These are phyloP conservation scores for Boehmeria nivea DNA, from an alignment of 306 rosid genomes.

Conservation along the genomic window DNA sequence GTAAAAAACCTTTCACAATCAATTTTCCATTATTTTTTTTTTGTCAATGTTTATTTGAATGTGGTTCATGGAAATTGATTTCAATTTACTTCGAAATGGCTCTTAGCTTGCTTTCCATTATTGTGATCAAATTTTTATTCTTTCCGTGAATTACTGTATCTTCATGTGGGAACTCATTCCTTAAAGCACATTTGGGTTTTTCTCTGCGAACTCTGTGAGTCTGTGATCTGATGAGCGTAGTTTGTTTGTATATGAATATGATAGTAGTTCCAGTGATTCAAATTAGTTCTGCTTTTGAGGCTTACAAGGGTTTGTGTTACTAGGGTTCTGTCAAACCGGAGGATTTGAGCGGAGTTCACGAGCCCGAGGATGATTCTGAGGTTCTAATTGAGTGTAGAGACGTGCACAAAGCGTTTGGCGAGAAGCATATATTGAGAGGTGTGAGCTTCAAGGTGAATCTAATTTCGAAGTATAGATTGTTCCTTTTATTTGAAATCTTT, in stretches of 20 bases:
- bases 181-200: too few species aligned
- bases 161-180: too few species aligned
- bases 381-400: conserved; percentile 92
- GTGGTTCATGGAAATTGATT: not conserved
- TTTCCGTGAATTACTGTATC: too few species aligned
- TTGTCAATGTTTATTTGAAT: not conserved
- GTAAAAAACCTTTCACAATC: conserved; percentile 25
- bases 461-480: not conserved
- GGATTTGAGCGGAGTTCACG: conserved; percentile 37
- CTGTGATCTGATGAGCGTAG: not conserved
- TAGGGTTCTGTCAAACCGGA: conserved; percentile 70
- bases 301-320: conserved; percentile 28
- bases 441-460: conserved; percentile 92
- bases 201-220: too few species aligned
- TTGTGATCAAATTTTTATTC: too few species aligned
- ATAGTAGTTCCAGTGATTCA: not conserved
- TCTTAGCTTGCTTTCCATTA: too few species aligned
- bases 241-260: not conserved
- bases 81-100: not conserved
- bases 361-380: conserved; percentile 59
- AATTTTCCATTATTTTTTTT: not conserved
- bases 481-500: too few species aligned
- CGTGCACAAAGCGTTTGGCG: conserved; percentile 87
- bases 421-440: conserved; percentile 89
- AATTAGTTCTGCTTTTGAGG: not conserved